A percentile compares a stretch with the other conserved stretches of the same genome.
Evolutionary conservation across 371 early-diverging fungal genomes (phyloP).

Genomic region (Phascolomyces articulosus): DNA sequence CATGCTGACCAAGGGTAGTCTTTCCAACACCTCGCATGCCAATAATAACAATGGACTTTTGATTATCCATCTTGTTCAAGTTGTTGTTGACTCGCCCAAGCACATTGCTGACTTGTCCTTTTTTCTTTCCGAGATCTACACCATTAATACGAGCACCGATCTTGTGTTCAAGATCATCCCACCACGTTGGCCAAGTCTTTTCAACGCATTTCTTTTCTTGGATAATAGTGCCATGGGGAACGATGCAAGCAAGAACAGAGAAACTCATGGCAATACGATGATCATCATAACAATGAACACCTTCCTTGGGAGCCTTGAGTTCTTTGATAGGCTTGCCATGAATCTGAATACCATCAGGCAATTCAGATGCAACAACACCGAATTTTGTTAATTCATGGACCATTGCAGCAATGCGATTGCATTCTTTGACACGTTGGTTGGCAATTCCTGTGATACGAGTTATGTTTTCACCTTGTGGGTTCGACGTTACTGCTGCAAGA

Average conservation of each 20-base stretch:
- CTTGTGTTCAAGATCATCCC: slow-evolving; percentile 87
- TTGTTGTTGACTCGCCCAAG: slow-evolving; percentile 22
- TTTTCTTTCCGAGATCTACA: slow-evolving; percentile 63
- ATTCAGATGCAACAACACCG: slow-evolving; percentile 84
- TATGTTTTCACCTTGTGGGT: slow-evolving; percentile 53
- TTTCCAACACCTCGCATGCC: slow-evolving; percentile 99
- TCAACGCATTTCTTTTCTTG: slow-evolving; percentile 95
- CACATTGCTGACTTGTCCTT: slow-evolving; percentile 36
- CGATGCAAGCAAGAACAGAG: slow-evolving; percentile 80
- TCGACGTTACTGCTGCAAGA: slow-evolving; percentile 85
- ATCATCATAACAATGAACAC: slow-evolving; percentile 94
- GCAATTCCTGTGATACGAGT: slow-evolving; percentile 95
- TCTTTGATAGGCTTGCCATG: slow-evolving; percentile 68
- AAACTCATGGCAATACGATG: slow-evolving; percentile 98
- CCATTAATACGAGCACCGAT: slow-evolving; percentile 79
- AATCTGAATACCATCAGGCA: slow-evolving; percentile 91
- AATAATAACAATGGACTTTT: slow-evolving; percentile 80
- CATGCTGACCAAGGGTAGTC: slow-evolving; percentile 81
- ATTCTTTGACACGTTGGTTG: slow-evolving; percentile 98
- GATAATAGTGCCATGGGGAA: slow-evolving; percentile 77
- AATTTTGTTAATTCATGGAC: slow-evolving; percentile 89
- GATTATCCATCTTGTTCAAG: slow-evolving; percentile 19
- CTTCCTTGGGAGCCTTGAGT: slow-evolving; percentile 62
- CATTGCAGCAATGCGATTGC: slow-evolving; percentile 97
- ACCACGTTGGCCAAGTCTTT: slow-evolving; percentile 98